Conservation (phyloP, 176 grass and related monocot species). For the Cenchrus fungigraminus region DNA sequence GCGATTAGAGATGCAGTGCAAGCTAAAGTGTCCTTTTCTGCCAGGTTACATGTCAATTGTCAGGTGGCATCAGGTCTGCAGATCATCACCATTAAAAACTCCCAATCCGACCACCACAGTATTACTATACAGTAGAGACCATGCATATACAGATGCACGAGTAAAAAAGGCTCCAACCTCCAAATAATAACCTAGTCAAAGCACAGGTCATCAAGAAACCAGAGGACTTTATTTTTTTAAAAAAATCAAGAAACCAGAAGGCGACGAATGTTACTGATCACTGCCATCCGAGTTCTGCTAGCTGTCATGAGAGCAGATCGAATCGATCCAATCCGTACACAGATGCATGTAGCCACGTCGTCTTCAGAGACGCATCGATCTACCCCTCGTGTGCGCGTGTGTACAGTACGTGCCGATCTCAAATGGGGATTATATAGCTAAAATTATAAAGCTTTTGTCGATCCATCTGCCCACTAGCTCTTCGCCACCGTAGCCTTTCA, state of each 20-base stretch:
- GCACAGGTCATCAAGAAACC: too few relatives aligned
- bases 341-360: too few relatives aligned
- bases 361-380: not conserved
- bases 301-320: too few relatives aligned
- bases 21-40: not conserved
- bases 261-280: too few relatives aligned
- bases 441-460: conserved; percentile 40
- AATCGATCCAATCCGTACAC: too few relatives aligned
- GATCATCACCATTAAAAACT: not conserved
- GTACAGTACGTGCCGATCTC: not conserved
- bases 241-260: too few relatives aligned
- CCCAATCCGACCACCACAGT: not conserved
- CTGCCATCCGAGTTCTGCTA: too few relatives aligned
- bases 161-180: not conserved
- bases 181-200: too few relatives aligned
- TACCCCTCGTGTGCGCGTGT: not conserved
- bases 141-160: not conserved
- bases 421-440: conserved; percentile 37
- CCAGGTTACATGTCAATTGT: too few relatives aligned
- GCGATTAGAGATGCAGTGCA: too few relatives aligned
- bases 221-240: too few relatives aligned
- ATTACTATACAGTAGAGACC: too few relatives aligned
- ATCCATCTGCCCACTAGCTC: conserved; percentile 29
- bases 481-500: not conserved
- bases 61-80: not conserved